These are phyloP conservation scores for Fusarium xyrophilum DNA, from an alignment of 2,329 filamentous ascomycete genomes.

Conservation along the genomic window DNA sequence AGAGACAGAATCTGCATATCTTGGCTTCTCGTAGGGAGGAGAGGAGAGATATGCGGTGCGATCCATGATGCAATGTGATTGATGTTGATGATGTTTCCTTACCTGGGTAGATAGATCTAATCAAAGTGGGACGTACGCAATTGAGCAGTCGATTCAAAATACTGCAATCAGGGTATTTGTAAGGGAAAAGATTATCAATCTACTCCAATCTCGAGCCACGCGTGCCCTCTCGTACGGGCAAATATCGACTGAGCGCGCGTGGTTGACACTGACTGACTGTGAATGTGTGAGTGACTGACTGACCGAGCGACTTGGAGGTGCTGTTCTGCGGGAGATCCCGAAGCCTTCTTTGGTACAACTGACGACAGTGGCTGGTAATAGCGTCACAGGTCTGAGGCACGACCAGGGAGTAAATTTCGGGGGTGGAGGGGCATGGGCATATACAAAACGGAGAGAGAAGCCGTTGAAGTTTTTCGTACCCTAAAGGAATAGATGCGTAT, in stretches of 20 bases:
- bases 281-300: background rate
- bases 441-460: background rate
- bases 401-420: slow-evolving; percentile 22
- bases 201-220: background rate
- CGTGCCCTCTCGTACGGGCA: background rate
- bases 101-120: slow-evolving; percentile 12
- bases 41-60: slow-evolving; percentile 9
- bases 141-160: background rate
- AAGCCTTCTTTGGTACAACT: slow-evolving; percentile 37
- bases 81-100: slow-evolving; percentile 7
- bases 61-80: background rate
- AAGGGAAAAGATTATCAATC: background rate
- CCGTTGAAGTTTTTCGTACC: background rate
- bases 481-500: background rate
- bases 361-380: slow-evolving; percentile 42
- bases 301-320: background rate
- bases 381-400: slow-evolving; percentile 26
- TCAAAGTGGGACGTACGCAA: slow-evolving; percentile 6
- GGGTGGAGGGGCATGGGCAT: slow-evolving; percentile 1
- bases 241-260: slow-evolving; percentile 12
- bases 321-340: slow-evolving; percentile 41
- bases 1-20: slow-evolving; percentile 2
- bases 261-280: background rate
- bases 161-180: background rate
- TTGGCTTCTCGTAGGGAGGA: background rate